phyloP scores from a whole-genome alignment of 495 filamentous ascomycete species.

The Aspergillus nidulans region DNA sequence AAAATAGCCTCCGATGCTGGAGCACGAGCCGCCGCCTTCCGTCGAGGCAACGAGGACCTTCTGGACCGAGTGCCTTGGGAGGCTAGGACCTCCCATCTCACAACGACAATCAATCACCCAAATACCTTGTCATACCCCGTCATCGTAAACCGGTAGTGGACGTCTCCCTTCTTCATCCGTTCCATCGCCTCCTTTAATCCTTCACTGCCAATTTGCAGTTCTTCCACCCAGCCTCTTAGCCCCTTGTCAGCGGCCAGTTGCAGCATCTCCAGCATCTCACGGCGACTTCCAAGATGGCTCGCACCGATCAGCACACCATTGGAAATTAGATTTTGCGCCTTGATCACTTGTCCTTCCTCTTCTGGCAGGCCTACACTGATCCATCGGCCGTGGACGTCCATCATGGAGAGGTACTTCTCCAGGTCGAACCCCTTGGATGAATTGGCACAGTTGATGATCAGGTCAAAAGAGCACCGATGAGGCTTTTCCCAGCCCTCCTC shows the following conservation, averaged over 20 bases:
- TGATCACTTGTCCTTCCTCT: conserved; percentile 66
- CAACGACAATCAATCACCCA: conserved; percentile 7
- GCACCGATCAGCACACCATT: conserved; percentile 79
- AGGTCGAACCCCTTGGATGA: conserved; percentile 66
- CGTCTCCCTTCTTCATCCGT: conserved; percentile 66
- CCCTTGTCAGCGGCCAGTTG: conserved; percentile 76
- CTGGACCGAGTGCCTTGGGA: background rate
- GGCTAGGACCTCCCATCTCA: background rate
- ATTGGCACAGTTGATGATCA: conserved; percentile 70
- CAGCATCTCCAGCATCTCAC: conserved; percentile 80
- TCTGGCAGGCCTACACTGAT: conserved; percentile 82
- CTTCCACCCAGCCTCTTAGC: conserved; percentile 77
- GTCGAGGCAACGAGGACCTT: background rate
- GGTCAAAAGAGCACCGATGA: conserved; percentile 58
- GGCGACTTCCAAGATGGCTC: conserved; percentile 74
- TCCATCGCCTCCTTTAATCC: conserved; percentile 63
- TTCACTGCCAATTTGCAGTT: conserved; percentile 64
- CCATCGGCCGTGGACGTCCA: conserved; percentile 82
- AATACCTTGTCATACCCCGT: conserved; percentile 64
- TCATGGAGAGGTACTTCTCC: conserved; percentile 65
- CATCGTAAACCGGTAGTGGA: conserved; percentile 63
- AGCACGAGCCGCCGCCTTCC: background rate
- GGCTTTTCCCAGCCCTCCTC: conserved; percentile 60
- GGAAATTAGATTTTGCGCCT: conserved; percentile 67
- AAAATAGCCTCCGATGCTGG: background rate